A percentile compares a stretch with the other conserved stretches of the same genome.
Conservation (phyloP, 176 grass and related monocot species). For the Cocos nucifera region DNA sequence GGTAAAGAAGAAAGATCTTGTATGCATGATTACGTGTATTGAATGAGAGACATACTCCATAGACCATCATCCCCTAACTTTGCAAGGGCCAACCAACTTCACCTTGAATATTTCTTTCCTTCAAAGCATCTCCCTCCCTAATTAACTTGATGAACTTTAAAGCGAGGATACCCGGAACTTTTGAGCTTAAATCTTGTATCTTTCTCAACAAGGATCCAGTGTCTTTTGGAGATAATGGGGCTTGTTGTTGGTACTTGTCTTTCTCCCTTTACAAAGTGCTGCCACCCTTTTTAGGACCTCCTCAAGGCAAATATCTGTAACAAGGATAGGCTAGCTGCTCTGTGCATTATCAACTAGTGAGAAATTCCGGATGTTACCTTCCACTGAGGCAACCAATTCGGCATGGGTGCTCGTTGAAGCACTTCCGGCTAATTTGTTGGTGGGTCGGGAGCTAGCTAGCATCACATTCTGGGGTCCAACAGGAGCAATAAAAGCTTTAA, state of each 20-base stretch:
- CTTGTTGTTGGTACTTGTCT: constrained; percentile 19
- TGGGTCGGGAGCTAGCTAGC: constrained; percentile 22
- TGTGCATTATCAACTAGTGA: constrained; percentile 24
- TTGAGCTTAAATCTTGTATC: no score
- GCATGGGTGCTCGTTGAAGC: constrained; percentile 31
- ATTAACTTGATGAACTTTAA: no score
- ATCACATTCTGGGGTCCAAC: constrained; percentile 24
- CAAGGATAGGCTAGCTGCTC: constrained; percentile 22
- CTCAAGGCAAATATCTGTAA: constrained; percentile 36
- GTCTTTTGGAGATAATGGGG: constrained; percentile 24
- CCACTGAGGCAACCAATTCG: constrained; percentile 10
- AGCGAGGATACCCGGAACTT: no score
- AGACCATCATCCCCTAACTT: no score
- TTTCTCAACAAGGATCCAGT: no score
- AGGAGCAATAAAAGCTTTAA: no score
- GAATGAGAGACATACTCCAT: no score
- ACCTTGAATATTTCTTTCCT: no score
- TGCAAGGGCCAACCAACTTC: no score
- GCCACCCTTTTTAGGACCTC: constrained; percentile 33
- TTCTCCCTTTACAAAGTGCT: constrained; percentile 47
- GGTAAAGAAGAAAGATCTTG: no score
- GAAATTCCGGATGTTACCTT: constrained; percentile 17
- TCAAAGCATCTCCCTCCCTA: no score
- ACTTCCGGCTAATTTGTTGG: constrained; percentile 15
- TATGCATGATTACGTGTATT: no score